Conservation (phyloP, 768 basidiomycete genomes). For the Galerina marginata region DNA sequence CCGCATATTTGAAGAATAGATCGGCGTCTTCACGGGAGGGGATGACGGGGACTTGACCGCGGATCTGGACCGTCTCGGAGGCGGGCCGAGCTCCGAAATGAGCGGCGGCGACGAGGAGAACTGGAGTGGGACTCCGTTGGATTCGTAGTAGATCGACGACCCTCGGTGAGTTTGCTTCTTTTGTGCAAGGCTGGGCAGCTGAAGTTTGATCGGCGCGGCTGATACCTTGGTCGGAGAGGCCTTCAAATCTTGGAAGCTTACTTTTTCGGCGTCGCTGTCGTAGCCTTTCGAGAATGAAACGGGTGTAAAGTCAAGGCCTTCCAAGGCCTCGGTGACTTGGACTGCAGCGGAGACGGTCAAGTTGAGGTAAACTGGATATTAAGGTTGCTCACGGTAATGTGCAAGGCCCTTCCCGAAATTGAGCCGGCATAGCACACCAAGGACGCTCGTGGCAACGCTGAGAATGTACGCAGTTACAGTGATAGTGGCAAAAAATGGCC, state of each 20-base stretch:
- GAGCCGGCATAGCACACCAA: conserved; percentile 54
- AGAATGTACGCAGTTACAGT: conserved; percentile 48
- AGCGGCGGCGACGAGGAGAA: conserved; percentile 35
- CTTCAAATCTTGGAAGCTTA: conserved; percentile 4
- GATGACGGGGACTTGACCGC: not conserved
- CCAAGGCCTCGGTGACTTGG: conserved; percentile 44
- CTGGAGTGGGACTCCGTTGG: conserved; percentile 25
- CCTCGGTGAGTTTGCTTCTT: conserved; percentile 17
- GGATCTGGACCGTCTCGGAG: conserved; percentile 6
- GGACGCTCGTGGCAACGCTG: conserved; percentile 42
- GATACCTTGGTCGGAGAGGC: not conserved
- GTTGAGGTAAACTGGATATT: not conserved
- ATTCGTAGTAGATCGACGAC: conserved; percentile 34
- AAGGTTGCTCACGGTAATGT: conserved; percentile 49
- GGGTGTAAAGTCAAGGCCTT: conserved; percentile 48
- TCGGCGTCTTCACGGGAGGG: too few species aligned
- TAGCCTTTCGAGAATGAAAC: conserved; percentile 40
- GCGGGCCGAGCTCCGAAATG: conserved; percentile 26
- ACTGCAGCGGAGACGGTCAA: conserved; percentile 29
- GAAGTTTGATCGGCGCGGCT: conserved; percentile 2
- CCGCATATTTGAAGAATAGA: too few species aligned
- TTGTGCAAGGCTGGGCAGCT: conserved; percentile 1
- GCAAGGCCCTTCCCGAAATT: conserved; percentile 62
- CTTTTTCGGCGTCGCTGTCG: conserved; percentile 24
- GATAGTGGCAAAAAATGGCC: conserved; percentile 55